phyloP scores from a whole-genome alignment of 2,329 filamentous ascomycete genomes.

The Akanthomyces uredinophilus region DNA sequence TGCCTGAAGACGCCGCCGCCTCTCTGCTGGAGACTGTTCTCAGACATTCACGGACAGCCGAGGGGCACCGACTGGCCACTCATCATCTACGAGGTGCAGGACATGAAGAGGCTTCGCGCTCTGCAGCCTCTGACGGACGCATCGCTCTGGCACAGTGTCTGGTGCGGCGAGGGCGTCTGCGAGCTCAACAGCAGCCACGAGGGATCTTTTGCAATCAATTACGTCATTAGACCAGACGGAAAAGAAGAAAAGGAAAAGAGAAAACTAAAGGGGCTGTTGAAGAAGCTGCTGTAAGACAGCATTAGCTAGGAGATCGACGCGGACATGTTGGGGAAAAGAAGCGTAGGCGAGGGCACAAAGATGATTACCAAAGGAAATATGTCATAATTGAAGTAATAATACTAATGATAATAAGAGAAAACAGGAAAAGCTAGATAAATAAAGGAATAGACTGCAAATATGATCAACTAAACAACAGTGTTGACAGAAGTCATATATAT shows the following conservation, averaged over 20 bases:
- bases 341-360: no score
- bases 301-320: not conserved
- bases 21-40: not conserved
- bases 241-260: not conserved
- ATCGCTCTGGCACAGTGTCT: not conserved
- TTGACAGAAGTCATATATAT: no score
- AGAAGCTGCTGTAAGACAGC: no score
- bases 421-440: no score
- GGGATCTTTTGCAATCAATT: not conserved
- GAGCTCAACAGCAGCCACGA: not conserved
- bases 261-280: not conserved
- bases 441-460: no score
- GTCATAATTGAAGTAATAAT: no score
- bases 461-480: no score
- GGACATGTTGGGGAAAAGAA: not conserved
- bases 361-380: no score
- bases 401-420: no score
- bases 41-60: not conserved
- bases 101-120: not conserved
- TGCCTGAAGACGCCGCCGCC: no score
- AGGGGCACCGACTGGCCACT: not conserved
- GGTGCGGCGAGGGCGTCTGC: not conserved
- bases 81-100: not conserved
- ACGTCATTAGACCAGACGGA: not conserved
- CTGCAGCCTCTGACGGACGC: not conserved